phyloP scores from a whole-genome alignment of 2,329 filamentous ascomycete genomes.

The Plenodomus biglobosus region DNA sequence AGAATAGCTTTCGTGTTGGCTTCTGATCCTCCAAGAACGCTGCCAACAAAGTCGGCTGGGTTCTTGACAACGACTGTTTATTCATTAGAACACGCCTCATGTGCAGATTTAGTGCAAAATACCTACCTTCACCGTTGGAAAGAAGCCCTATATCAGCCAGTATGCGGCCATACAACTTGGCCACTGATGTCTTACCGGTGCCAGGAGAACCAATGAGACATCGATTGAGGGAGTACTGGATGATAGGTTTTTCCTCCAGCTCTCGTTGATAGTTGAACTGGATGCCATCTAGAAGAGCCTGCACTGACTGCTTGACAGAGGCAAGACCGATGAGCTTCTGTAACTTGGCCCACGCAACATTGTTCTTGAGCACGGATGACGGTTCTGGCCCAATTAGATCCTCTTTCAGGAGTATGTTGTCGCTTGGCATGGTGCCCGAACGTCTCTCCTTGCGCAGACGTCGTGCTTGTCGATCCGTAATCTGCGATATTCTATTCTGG shows the following conservation, averaged over 20 bases:
- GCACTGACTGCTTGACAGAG: constrained; percentile 64
- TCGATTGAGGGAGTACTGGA: constrained; percentile 66
- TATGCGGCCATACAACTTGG: constrained; percentile 70
- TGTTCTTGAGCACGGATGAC: constrained; percentile 53
- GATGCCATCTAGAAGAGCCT: constrained; percentile 61
- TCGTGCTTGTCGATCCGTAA: constrained; percentile 61
- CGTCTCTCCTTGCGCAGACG: constrained; percentile 56
- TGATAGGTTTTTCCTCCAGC: constrained; percentile 59
- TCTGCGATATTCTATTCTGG: constrained; percentile 60
- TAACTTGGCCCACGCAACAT: constrained; percentile 60
- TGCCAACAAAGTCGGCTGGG: constrained; percentile 72
- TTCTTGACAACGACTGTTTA: constrained; percentile 66
- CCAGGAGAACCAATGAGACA: constrained; percentile 73
- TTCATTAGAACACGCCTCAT: not conserved
- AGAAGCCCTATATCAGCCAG: constrained; percentile 68
- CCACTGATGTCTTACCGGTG: constrained; percentile 75
- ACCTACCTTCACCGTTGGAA: constrained; percentile 65
- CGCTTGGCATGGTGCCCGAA: constrained; percentile 51
- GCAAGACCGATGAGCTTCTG: constrained; percentile 61
- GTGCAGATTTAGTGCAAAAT: not conserved
- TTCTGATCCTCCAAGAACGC: constrained; percentile 66
- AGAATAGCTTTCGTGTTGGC: constrained; percentile 72
- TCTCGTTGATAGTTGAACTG: constrained; percentile 67
- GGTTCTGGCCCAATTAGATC: constrained; percentile 74
- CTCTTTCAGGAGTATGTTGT: constrained; percentile 62